These are phyloP conservation scores for Conoideocrella luteorostrata DNA, from an alignment of 2,329 filamentous ascomycete species.

Conservation along the genomic window DNA sequence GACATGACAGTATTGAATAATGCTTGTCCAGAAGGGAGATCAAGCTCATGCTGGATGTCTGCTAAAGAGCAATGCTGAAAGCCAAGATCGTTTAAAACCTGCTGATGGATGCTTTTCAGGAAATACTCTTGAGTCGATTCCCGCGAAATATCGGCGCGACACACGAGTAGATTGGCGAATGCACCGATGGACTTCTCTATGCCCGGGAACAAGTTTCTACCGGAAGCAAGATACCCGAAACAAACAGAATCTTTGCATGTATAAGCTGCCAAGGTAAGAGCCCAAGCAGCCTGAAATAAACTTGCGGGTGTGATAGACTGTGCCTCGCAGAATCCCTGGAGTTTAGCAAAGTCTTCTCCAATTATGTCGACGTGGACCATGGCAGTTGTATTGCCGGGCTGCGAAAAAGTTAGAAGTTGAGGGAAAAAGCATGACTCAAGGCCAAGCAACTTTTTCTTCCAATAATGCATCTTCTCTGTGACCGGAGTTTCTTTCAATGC, in stretches of 20 bases:
- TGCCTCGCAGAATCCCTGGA: constrained; percentile 27
- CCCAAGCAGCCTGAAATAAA: constrained; percentile 46
- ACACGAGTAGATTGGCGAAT: constrained; percentile 10
- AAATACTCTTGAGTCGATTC: constrained; percentile 1
- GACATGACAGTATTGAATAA: constrained; percentile 28
- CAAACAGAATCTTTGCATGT: constrained; percentile 25
- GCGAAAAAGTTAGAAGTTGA: background rate
- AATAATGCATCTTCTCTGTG: constrained; percentile 7
- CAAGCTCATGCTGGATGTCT: constrained; percentile 32
- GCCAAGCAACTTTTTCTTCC: constrained; percentile 9
- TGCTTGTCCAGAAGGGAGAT: constrained; percentile 9
- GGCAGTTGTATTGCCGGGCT: background rate
- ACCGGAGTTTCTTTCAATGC: constrained; percentile 3
- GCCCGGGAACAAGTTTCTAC: constrained; percentile 9
- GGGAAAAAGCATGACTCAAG: constrained; percentile 11
- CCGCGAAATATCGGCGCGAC: constrained; percentile 18
- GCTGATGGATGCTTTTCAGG: constrained; percentile 27
- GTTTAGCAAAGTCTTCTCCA: constrained; percentile 6
- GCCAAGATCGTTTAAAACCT: constrained; percentile 38
- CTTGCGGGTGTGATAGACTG: constrained; percentile 40
- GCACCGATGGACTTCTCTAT: constrained; percentile 8
- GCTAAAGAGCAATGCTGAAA: constrained; percentile 45
- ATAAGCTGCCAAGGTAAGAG: constrained; percentile 40
- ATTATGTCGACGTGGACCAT: background rate
- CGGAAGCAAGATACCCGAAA: constrained; percentile 11